phyloP scores from a whole-genome alignment of 495 filamentous ascomycete genomes.

The Aspergillus olivimuriae region DNA sequence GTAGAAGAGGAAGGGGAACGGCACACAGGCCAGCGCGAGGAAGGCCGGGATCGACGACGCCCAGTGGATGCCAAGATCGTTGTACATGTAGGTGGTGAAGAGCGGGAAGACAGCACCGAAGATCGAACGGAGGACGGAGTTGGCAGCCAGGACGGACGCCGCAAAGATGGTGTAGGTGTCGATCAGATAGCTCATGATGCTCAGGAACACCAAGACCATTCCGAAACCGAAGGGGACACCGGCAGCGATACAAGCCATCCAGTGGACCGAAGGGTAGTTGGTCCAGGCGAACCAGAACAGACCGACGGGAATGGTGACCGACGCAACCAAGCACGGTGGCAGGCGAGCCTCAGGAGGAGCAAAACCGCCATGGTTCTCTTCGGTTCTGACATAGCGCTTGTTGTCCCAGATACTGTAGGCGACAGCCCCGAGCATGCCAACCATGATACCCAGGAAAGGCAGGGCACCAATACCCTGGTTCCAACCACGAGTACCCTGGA shows the following conservation, averaged over 20 bases:
- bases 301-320: conserved; percentile 37
- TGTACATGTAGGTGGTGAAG: conserved; percentile 75
- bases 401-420: conserved; percentile 44
- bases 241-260: conserved; percentile 56
- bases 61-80: conserved; percentile 74
- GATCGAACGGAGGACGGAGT: conserved; percentile 58
- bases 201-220: conserved; percentile 69
- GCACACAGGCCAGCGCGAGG: conserved; percentile 66
- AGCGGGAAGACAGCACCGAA: conserved; percentile 84
- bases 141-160: conserved; percentile 73
- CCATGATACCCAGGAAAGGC: conserved; percentile 72
- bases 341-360: conserved; percentile 45
- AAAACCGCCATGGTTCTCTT: conserved; percentile 32
- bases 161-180: conserved; percentile 78
- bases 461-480: conserved; percentile 64
- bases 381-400: conserved; percentile 36
- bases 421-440: conserved; percentile 69
- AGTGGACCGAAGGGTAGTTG: conserved; percentile 63
- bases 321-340: conserved; percentile 38
- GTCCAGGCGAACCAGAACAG: conserved; percentile 69
- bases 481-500: conserved; percentile 67
- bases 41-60: conserved; percentile 73
- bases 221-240: conserved; percentile 69
- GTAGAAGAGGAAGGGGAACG: conserved; percentile 77
- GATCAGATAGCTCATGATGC: conserved; percentile 74